Percentiles rank a stretch among this genome's conserved stretches.
Conservation (phyloP, 495 filamentous ascomycete genomes). For the Penicillium subrubescens region DNA sequence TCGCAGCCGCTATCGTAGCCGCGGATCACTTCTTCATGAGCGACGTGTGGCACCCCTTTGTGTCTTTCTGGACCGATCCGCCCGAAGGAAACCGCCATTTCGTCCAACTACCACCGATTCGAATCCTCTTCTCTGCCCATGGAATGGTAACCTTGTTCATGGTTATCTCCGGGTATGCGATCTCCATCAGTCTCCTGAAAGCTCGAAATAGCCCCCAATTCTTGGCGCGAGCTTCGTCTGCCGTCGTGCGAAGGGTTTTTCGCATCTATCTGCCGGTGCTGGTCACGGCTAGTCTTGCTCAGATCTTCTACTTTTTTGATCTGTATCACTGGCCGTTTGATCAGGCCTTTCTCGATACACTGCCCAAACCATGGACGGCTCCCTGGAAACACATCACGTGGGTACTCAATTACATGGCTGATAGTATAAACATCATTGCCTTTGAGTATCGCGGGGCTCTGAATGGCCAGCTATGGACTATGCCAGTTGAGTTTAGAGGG, state of each 20-base stretch:
- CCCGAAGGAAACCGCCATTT: slow-evolving; percentile 44
- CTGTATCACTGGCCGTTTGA: slow-evolving; percentile 21
- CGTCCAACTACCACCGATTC: slow-evolving; percentile 58
- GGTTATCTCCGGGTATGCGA: slow-evolving; percentile 63
- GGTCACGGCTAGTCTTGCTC: slow-evolving; percentile 46
- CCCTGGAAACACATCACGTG: slow-evolving; percentile 26
- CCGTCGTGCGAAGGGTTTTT: slow-evolving; percentile 55
- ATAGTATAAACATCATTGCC: slow-evolving; percentile 34
- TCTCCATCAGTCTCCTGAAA: slow-evolving; percentile 56
- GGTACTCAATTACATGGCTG: slow-evolving; percentile 37
- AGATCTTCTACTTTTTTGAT: slow-evolving; percentile 42
- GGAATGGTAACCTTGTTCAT: slow-evolving; percentile 67
- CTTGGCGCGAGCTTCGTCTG: slow-evolving; percentile 42
- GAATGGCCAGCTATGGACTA: slow-evolving; percentile 53
- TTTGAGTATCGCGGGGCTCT: slow-evolving; percentile 22
- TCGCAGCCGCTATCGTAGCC: slow-evolving; percentile 30
- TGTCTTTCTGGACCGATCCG: slow-evolving; percentile 31
- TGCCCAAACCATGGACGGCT: slow-evolving; percentile 22
- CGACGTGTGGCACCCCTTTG: slow-evolving; percentile 28
- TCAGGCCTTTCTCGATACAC: slow-evolving; percentile 14
- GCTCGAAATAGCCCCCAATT: slow-evolving; percentile 42
- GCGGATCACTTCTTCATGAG: slow-evolving; percentile 29
- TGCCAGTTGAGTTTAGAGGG: slow-evolving; percentile 50
- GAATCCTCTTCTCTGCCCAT: slow-evolving; percentile 56
- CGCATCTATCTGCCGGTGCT: slow-evolving; percentile 59